A percentile compares a stretch with the other conserved stretches of the same genome.
phyloP scores from a whole-genome alignment of 1,284 basidiomycete genomes.

The Cutaneotrichosporon mucoides region DNA sequence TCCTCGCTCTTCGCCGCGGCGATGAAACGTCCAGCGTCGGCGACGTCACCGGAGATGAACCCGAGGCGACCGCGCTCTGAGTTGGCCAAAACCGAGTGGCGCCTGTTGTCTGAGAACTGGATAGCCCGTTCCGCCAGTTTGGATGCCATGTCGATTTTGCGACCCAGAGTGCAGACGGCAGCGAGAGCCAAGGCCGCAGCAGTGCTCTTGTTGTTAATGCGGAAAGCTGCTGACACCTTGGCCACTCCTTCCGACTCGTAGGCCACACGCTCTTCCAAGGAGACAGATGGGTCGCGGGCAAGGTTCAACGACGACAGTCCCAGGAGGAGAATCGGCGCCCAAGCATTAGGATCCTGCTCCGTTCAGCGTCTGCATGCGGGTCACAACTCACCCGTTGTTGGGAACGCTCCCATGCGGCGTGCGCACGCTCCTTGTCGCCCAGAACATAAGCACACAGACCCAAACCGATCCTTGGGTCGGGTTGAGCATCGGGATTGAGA shows the following conservation, averaged over 20 bases:
- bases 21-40: constrained; percentile 68
- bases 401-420: constrained; percentile 80
- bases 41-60: constrained; percentile 61
- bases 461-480: constrained; percentile 89
- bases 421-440: constrained; percentile 71
- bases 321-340: constrained; percentile 71
- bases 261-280: constrained; percentile 37
- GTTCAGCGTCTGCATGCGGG: constrained; percentile 6
- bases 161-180: constrained; percentile 29
- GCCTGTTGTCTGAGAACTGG: constrained; percentile 82
- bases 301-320: constrained; percentile 76
- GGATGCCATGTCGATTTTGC: constrained; percentile 58
- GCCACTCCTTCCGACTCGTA: constrained; percentile 35
- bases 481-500: constrained; percentile 68
- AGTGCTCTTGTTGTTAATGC: constrained; percentile 39
- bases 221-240: constrained; percentile 37
- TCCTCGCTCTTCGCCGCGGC: constrained; percentile 68
- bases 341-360: constrained; percentile 66
- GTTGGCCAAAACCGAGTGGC: constrained; percentile 72
- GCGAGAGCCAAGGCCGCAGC: constrained; percentile 37
- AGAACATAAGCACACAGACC: constrained; percentile 86
- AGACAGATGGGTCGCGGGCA: constrained; percentile 61
- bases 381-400: constrained; percentile 65
- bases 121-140: constrained; percentile 89
- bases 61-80: constrained; percentile 71